Evolutionary conservation across 2,329 filamentous ascomycete genomes (phyloP).

Genomic region (Domatiomyces catenatus): DNA sequence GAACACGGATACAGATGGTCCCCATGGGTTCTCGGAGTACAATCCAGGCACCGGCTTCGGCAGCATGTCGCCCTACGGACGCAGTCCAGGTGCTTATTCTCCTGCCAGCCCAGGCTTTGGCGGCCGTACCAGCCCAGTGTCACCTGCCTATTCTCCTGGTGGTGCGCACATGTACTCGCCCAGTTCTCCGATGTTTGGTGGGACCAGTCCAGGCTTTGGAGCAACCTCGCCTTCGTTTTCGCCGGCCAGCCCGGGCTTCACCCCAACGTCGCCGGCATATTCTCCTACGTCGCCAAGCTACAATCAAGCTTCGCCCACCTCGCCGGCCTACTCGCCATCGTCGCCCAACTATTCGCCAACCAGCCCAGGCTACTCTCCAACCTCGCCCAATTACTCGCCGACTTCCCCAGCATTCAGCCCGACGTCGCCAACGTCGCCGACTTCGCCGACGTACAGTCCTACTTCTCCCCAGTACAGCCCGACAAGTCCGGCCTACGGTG

Average conservation of each 20-base stretch:
- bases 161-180: constrained; percentile 50
- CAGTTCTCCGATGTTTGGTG: constrained; percentile 51
- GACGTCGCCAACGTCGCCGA: constrained; percentile 52
- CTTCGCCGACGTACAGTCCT: constrained; percentile 51
- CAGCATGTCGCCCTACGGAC: constrained; percentile 52
- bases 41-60: constrained; percentile 52
- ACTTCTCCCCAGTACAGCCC: constrained; percentile 46
- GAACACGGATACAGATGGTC: constrained; percentile 49
- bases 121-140: constrained; percentile 51
- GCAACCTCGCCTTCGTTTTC: constrained; percentile 40
- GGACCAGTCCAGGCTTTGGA: constrained; percentile 39
- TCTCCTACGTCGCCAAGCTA: constrained; percentile 54
- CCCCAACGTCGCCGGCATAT: constrained; percentile 58
- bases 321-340: constrained; percentile 48
- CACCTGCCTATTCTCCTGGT: constrained; percentile 47
- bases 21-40: constrained; percentile 46
- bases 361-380: constrained; percentile 31
- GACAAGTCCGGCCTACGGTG: constrained; percentile 33
- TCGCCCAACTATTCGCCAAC: constrained; percentile 45
- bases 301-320: constrained; percentile 47
- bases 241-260: constrained; percentile 41
- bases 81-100: constrained; percentile 49
- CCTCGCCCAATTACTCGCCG: constrained; percentile 43
- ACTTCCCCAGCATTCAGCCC: constrained; percentile 49
- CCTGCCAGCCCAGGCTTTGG: constrained; percentile 69